Conservation (phyloP, 2,329 filamentous ascomycete species). For the Fusarium pseudonygamai region DNA sequence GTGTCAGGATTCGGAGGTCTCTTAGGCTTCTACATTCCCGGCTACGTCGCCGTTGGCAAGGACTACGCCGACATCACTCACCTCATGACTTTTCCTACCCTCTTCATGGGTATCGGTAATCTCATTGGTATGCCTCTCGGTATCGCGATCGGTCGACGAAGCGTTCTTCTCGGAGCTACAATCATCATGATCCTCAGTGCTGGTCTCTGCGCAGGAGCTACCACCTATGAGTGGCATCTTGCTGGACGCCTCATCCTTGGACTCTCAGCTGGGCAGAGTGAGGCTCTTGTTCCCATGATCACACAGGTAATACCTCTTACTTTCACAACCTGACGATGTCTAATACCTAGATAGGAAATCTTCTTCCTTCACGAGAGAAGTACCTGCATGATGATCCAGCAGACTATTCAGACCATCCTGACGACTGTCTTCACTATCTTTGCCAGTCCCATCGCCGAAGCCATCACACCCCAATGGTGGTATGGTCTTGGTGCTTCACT, state of each 20-base stretch:
- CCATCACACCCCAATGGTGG: slow-evolving; percentile 15
- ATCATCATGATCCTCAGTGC: slow-evolving; percentile 34
- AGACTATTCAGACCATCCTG: slow-evolving; percentile 32
- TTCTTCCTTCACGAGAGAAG: slow-evolving; percentile 37
- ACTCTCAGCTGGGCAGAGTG: slow-evolving; percentile 33
- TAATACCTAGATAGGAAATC: slow-evolving; percentile 20
- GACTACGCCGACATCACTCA: slow-evolving; percentile 18
- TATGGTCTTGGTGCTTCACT: slow-evolving; percentile 14
- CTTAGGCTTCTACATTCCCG: slow-evolving; percentile 14
- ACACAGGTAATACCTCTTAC: neutral
- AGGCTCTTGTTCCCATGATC: slow-evolving; percentile 23
- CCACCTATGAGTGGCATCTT: slow-evolving; percentile 38
- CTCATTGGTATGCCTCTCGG: slow-evolving; percentile 37
- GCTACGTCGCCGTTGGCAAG: slow-evolving; percentile 4
- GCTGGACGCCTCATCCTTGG: slow-evolving; percentile 26
- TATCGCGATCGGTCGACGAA: slow-evolving; percentile 34
- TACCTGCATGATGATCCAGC: slow-evolving; percentile 34
- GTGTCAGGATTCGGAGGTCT: slow-evolving; percentile 19
- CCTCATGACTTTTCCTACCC: slow-evolving; percentile 16
- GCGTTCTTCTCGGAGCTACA: slow-evolving; percentile 34
- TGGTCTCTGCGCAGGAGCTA: slow-evolving; percentile 25
- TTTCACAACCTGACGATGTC: neutral
- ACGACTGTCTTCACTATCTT: slow-evolving; percentile 21
- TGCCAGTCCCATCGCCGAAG: slow-evolving; percentile 8
- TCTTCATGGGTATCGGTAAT: slow-evolving; percentile 35